A percentile compares a stretch with the other conserved stretches of the same genome.
Conservation (phyloP, 2,329 filamentous ascomycete species). For the Tolypocladium cylindrosporum region DNA sequence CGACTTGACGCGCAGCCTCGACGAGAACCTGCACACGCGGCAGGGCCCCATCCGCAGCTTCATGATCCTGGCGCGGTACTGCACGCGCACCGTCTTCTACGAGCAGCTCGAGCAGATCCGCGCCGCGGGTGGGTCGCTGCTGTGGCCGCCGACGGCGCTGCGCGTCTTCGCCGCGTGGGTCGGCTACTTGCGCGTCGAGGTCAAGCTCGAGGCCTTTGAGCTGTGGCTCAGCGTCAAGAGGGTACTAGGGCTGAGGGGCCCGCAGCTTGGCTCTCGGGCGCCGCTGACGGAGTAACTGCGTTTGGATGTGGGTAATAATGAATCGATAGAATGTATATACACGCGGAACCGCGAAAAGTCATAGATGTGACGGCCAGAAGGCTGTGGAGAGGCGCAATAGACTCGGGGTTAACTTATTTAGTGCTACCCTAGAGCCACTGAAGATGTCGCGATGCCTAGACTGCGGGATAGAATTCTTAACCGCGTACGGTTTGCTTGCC, state of each 20-base stretch:
- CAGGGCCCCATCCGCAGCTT: constrained; percentile 56
- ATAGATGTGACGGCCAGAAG: not conserved
- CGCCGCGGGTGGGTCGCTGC: constrained; percentile 36
- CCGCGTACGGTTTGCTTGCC: not conserved
- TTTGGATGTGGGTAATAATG: not conserved
- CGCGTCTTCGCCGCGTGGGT: constrained; percentile 46
- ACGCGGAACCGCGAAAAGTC: not conserved
- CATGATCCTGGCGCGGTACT: constrained; percentile 60
- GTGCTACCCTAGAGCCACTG: not conserved
- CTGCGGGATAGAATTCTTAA: not conserved
- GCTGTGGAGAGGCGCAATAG: not conserved
- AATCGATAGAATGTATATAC: constrained; percentile 9
- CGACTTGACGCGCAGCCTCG: constrained; percentile 84
- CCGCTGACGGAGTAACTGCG: constrained; percentile 10
- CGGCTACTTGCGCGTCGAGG: constrained; percentile 47
- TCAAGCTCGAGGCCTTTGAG: constrained; percentile 56
- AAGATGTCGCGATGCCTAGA: not conserved
- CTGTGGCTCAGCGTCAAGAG: constrained; percentile 48
- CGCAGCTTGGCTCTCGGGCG: constrained; percentile 14
- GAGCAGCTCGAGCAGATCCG: constrained; percentile 52
- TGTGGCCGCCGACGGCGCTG: constrained; percentile 47
- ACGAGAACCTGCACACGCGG: constrained; percentile 76
- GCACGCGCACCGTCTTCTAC: constrained; percentile 53
- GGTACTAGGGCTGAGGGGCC: constrained; percentile 22
- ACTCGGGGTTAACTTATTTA: not conserved